These are phyloP conservation scores for Penicillium capsulatum DNA, from an alignment of 2,329 filamentous ascomycete genomes.

Conservation along the genomic window DNA sequence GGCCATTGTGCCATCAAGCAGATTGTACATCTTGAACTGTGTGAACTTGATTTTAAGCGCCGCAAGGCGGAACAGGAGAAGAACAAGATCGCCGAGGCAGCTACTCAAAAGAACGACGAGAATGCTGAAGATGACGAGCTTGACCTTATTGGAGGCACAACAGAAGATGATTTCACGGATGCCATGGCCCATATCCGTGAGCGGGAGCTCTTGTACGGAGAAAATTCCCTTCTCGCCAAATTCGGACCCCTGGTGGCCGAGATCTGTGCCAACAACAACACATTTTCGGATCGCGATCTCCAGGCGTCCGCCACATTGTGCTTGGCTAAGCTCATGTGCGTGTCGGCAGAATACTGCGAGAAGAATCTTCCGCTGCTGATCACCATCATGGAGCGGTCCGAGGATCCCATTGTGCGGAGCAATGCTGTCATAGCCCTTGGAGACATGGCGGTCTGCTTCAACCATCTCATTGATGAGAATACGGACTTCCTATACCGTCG, in stretches of 20 bases:
- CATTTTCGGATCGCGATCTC: conserved; percentile 81
- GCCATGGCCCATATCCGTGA: conserved; percentile 81
- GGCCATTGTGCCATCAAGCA: conserved; percentile 98
- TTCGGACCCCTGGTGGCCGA: conserved; percentile 91
- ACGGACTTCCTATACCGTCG: conserved; percentile 96
- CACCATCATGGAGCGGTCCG: conserved; percentile 93
- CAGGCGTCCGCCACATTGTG: conserved; percentile 92
- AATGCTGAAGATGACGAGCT: conserved; percentile 77
- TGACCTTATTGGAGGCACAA: conserved; percentile 93
- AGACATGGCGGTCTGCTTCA: conserved; percentile 99
- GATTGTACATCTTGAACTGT: conserved; percentile 96
- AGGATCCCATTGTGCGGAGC: conserved; percentile 85
- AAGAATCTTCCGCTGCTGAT: conserved; percentile 87
- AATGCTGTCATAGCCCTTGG: conserved; percentile 96
- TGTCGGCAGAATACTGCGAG: conserved; percentile 94
- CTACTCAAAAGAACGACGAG: conserved; percentile 49
- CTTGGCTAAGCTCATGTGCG: conserved; percentile 97
- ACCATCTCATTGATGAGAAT: conserved; percentile 98
- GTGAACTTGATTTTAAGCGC: conserved; percentile 95
- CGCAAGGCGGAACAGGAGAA: conserved; percentile 62
- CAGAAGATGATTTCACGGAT: conserved; percentile 88
- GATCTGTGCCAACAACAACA: conserved; percentile 90
- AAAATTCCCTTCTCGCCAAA: conserved; percentile 76
- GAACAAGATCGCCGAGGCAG: conserved; percentile 43
- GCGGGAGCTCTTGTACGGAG: conserved; percentile 76